phyloP scores from a whole-genome alignment of 768 basidiomycete species.

The Russula sp. region DNA sequence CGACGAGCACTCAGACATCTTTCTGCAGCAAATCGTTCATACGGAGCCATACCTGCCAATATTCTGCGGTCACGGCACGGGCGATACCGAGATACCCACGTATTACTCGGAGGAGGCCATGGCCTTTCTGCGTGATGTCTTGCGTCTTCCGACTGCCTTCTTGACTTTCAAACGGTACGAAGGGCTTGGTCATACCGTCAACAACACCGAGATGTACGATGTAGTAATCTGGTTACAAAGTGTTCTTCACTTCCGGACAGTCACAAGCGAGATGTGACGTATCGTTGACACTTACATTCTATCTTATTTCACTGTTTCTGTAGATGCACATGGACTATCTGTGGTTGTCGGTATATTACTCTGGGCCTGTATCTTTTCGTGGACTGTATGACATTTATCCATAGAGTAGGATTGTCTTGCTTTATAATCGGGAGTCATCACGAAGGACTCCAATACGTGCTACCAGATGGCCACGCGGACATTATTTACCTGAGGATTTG shows the following conservation, averaged over 20 bases:
- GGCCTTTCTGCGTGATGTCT: slow-evolving; percentile 28
- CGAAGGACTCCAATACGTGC: background rate
- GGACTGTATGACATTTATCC: background rate
- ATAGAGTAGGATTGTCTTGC: background rate
- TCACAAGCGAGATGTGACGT: background rate
- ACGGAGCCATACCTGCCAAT: slow-evolving; percentile 32
- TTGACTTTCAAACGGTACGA: slow-evolving; percentile 28
- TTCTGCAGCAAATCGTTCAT: slow-evolving; percentile 29
- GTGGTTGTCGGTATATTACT: background rate
- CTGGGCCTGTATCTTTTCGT: background rate
- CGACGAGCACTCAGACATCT: background rate
- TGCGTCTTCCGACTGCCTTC: slow-evolving; percentile 23
- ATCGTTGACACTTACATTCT: background rate
- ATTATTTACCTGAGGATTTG: too few relatives aligned
- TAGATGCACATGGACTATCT: background rate
- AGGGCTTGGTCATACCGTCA: slow-evolving; percentile 31
- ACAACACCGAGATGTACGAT: slow-evolving; percentile 31
- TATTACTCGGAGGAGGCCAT: slow-evolving; percentile 30
- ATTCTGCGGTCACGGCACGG: slow-evolving; percentile 37
- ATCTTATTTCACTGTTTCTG: background rate
- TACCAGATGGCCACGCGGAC: background rate
- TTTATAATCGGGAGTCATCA: background rate
- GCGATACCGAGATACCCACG: slow-evolving; percentile 34
- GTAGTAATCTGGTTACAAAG: slow-evolving; percentile 28
- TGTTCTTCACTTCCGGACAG: slow-evolving; percentile 7